Evolutionary conservation across 495 filamentous ascomycete species (phyloP), one percentile per base, ranked within the genome.

Genomic region (Penicillium odoratum): DNA sequence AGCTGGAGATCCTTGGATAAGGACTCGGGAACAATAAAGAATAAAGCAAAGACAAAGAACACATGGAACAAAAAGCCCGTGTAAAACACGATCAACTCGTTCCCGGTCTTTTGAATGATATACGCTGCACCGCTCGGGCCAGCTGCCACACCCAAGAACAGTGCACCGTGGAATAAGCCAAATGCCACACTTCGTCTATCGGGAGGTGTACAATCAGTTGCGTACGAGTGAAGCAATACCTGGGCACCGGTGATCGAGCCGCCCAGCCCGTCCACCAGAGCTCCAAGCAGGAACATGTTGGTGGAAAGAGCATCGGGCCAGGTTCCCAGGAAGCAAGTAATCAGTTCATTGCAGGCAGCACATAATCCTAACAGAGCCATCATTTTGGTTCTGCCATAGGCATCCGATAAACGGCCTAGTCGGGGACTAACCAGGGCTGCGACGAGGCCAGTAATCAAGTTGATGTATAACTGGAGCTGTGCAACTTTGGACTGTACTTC

Each of bases 231-330:
- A 25, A 83, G 84, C 40, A 98, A 65, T 9, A 94, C 89, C 77
- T 91, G 88, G 3, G 83, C 85, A 1, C 88, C 81, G 3, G 90
- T 92, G 71, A 97, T 96, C 33, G 91, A 95, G 15, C 93, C 94
- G 18, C 85, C 84, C 0, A 97, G 63, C 1, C 93, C 93, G 67
- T 98, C 93, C 33, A 90, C 74, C 25, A 89, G 76, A 29, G 81
- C 81, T 16, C 90, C 90, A 5, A 92, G 51, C 7, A 98, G 76
- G 11, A 98, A 74, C 77, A 87, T 85, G 46, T 87, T 83, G 54
- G 92, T 86, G 50, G 85, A 78, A 38, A 94, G 73, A 0, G 69
- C 75, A 0, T 94, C 88, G 8, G 91, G 87, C 65, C 83, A 90
- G 59, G 79, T 88, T 40, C 84, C 90, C 13, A 92, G 84, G 6